A percentile compares a stretch with the other conserved stretches of the same genome.
These are phyloP conservation scores for Sugiyamaella smithiae DNA, from an alignment of 805 yeast species.

Conservation along the genomic window DNA sequence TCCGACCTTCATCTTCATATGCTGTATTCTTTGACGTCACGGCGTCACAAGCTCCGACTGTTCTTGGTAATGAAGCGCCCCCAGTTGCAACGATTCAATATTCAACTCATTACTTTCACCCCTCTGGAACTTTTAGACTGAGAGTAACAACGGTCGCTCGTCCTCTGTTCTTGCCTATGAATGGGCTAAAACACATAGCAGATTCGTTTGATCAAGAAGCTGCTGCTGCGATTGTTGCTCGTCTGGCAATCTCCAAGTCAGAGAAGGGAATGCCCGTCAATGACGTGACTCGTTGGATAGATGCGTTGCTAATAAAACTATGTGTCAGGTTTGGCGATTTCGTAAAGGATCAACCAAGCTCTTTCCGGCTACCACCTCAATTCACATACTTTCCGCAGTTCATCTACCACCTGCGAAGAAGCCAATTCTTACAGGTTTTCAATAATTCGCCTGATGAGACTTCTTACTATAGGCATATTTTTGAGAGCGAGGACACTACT, in stretches of 20 bases:
- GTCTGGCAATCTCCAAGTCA: slow-evolving; percentile 76
- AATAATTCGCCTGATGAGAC: slow-evolving; percentile 97
- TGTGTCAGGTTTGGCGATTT: slow-evolving; percentile 88
- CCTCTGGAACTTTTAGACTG: slow-evolving; percentile 77
- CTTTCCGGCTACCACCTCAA: slow-evolving; percentile 74
- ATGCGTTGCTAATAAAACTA: slow-evolving; percentile 74
- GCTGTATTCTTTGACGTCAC: slow-evolving; percentile 78
- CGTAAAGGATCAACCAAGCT: slow-evolving; percentile 70
- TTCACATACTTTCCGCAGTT: slow-evolving; percentile 91
- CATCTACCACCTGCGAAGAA: slow-evolving; percentile 86
- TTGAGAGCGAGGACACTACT: slow-evolving; percentile 80
- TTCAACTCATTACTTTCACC: slow-evolving; percentile 83
- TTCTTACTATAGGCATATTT: slow-evolving; percentile 86
- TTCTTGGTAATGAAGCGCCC: slow-evolving; percentile 23
- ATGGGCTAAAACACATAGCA: slow-evolving; percentile 47
- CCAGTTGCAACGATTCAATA: slow-evolving; percentile 57
- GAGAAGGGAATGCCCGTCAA: slow-evolving; percentile 76
- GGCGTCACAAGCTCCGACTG: slow-evolving; percentile 28
- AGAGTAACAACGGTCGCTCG: slow-evolving; percentile 80
- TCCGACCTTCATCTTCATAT: slow-evolving; percentile 77
- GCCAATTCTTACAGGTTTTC: slow-evolving; percentile 88
- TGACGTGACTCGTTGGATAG: slow-evolving; percentile 89
- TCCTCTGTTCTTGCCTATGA: slow-evolving; percentile 38
- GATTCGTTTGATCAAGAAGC: slow-evolving; percentile 90
- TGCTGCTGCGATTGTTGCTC: slow-evolving; percentile 85